Evolutionary conservation across 345 rosid genomes (phyloP).

Genomic region (Aurinia saxatilis): DNA sequence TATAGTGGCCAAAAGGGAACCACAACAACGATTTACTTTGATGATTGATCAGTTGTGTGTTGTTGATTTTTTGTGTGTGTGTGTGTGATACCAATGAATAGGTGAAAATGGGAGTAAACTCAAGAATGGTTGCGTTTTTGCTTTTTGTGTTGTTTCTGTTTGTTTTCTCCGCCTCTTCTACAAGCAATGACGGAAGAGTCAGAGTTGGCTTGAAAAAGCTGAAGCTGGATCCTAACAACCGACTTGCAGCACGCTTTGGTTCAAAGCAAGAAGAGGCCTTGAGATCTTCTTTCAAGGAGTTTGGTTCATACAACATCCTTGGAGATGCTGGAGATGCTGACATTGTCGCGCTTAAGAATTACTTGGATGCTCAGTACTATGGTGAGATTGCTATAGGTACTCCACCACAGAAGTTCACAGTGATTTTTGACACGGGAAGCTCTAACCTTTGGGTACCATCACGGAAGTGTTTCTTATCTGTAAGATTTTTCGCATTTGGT

Average conservation of each 20-base stretch:
- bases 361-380: conserved; percentile 91
- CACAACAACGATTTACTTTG: too few relatives aligned
- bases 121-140: conserved; percentile 1
- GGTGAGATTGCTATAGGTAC: conserved; percentile 88
- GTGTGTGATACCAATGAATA: background rate
- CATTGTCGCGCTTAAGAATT: conserved; percentile 63
- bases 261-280: conserved; percentile 41
- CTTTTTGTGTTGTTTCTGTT: conserved; percentile 36
- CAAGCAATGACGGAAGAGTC: conserved; percentile 37
- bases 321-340: conserved; percentile 52
- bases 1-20: too few relatives aligned
- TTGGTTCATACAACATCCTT: conserved; percentile 28
- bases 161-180: conserved; percentile 27
- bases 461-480: conserved; percentile 76
- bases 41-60: too few relatives aligned
- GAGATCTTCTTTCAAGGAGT: conserved; percentile 39
- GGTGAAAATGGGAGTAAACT: conserved; percentile 15
- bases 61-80: too few relatives aligned
- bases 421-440: conserved; percentile 94
- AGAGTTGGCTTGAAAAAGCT: conserved; percentile 69
- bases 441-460: conserved; percentile 98
- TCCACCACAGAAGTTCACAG: conserved; percentile 85
- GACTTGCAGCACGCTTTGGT: conserved; percentile 45
- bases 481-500: conserved; percentile 29
- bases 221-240: conserved; percentile 47